phyloP scores from a whole-genome alignment of 148 eudicot genomes.

The Hydrangea macrophylla region DNA sequence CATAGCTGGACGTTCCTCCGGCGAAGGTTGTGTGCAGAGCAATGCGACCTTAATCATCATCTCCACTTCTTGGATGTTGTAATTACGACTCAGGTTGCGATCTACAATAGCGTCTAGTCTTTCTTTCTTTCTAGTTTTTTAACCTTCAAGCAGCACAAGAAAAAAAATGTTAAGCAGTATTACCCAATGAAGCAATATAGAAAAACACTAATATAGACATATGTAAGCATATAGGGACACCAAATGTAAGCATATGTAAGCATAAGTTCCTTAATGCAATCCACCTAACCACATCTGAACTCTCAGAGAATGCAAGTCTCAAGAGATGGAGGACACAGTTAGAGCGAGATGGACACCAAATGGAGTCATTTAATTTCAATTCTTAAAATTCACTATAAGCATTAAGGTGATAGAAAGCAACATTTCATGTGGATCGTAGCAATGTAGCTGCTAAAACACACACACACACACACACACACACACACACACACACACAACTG shows the following conservation, averaged over 20 bases:
- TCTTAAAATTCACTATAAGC: no score
- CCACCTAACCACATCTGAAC: not conserved
- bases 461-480: no score
- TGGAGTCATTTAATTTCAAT: no score
- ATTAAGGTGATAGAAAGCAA: no score
- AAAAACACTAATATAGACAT: not conserved
- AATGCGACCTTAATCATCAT: slow-evolving; percentile 74
- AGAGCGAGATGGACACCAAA: not conserved
- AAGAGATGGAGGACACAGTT: not conserved
- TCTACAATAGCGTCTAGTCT: slow-evolving; percentile 66
- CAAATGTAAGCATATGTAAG: no score
- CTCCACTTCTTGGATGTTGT: slow-evolving; percentile 56
- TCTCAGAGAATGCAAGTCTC: not conserved
- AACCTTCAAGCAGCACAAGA: slow-evolving; percentile 36
- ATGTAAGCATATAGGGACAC: not conserved
- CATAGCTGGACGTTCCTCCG: slow-evolving; percentile 82
- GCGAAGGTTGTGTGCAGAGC: slow-evolving; percentile 65
- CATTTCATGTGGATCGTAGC: no score
- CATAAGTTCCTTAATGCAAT: not conserved
- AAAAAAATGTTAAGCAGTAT: not conserved
- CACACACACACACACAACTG: not conserved
- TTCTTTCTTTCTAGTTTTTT: slow-evolving; percentile 67
- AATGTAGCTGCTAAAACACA: no score
- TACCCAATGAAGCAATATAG: not conserved
- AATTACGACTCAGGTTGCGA: slow-evolving; percentile 38